Evolutionary conservation across 257 asterid species (phyloP).

Genomic region (Echites panduratus): DNA sequence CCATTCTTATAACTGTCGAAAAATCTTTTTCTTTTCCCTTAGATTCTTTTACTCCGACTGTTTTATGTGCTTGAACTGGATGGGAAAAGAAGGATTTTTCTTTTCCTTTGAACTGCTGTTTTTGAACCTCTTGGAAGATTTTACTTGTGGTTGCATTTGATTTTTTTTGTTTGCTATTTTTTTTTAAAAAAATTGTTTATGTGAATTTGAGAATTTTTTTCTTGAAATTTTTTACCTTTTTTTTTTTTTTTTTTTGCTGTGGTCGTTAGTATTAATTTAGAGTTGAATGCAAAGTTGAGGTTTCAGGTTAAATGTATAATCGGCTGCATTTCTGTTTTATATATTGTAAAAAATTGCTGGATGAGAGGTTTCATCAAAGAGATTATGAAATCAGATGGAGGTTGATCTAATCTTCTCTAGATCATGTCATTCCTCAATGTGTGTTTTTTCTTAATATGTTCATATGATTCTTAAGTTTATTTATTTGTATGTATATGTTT

Average conservation of each 20-base stretch:
- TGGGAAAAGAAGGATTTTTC: not conserved
- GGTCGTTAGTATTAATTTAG: too few species aligned
- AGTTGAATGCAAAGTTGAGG: not conserved
- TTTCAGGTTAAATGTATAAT: not conserved
- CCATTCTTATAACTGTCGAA: too few species aligned
- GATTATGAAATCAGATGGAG: not conserved
- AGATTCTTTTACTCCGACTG: too few species aligned
- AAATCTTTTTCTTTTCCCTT: not conserved
- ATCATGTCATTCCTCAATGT: not conserved
- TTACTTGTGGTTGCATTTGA: not conserved
- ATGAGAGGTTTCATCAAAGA: too few species aligned
- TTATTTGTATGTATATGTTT: not conserved
- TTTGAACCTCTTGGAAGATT: slow-evolving; percentile 3
- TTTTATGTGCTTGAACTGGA: not conserved
- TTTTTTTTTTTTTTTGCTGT: not conserved
- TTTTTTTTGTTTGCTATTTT: too few species aligned
- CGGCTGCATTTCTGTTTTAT: too few species aligned
- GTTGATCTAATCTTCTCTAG: not conserved
- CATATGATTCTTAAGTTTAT: not conserved
- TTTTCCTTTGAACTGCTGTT: not conserved
- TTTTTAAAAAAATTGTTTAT: not conserved
- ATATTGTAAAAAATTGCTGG: too few species aligned
- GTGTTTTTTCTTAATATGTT: too few species aligned
- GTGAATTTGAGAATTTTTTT: slow-evolving; percentile 5
- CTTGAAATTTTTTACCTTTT: too few species aligned